Evolutionary conservation across 192 early-diverging fungal genomes (phyloP), one percentile per base, ranked within the genome.

Genomic region (Umbelopsis isabellina): DNA sequence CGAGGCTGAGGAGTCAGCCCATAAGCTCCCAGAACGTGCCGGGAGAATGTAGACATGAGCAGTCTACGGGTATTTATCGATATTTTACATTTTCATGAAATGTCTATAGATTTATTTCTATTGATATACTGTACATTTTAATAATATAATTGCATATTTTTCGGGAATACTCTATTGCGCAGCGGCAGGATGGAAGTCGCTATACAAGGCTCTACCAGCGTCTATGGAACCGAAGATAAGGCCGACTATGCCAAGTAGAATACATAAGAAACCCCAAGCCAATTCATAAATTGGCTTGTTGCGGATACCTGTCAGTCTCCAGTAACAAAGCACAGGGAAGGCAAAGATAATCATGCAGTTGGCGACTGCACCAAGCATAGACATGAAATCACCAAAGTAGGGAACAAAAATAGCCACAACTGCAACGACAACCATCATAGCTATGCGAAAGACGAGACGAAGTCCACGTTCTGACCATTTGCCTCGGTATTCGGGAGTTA

Each of bases 281-380:
- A 88, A 76, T 68, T 87, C 80, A 46, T 78, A 77, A 20, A 69
- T 44, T 4, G 71, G 75, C 49, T 77, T 77, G 49, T 72, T 72
- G 27, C 75, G 71, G 10, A 68, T 37, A 22, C 93, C 93, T 67
- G 87, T 84, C 46, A 96, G 72, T 77, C 88, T 88, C 41, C 91
- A 81, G 68, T 94, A 91, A 80, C 87, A 93, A 13, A 93, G 33
- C 35, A 94, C 84, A 1, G 94, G 94, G 45, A 96, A 83, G 52
- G 94, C 81, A 73, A 96, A 96, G 78, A 95, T 93, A 21, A 94
- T 82, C n/a, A 85, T 79, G 48, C 85, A 89, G 69, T 91, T 94
- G 46, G 89, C 86, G 10, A 94, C 72, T 8, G 93, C 90, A n/a
- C 93, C 93, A n/a, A 96, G 67, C n/a, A 96, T 80, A 4, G 88